A percentile compares a stretch with the other conserved stretches of the same genome.
Evolutionary conservation across 345 rosid genomes (phyloP).

Genomic region (Aegle marmelos): DNA sequence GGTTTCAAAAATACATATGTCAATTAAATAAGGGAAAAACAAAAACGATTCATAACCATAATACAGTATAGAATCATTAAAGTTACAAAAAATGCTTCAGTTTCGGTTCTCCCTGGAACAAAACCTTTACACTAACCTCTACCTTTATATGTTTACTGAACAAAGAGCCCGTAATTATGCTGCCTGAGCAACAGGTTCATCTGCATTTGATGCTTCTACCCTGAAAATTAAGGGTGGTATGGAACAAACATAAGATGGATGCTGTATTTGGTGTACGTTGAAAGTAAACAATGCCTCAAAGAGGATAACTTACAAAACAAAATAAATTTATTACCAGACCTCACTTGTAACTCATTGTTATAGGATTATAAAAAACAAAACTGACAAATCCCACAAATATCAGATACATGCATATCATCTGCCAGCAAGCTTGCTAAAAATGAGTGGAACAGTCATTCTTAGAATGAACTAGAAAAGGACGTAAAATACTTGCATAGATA

Average conservation of each 20-base stretch:
- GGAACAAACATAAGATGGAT: not conserved
- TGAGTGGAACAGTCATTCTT: no score
- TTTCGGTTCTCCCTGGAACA: not conserved
- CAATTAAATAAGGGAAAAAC: not conserved
- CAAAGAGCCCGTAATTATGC: slow-evolving; percentile 23
- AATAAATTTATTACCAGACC: not conserved
- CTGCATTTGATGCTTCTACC: slow-evolving; percentile 32
- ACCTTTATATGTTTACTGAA: not conserved
- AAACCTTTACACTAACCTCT: not conserved
- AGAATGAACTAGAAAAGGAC: not conserved
- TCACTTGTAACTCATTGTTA: not conserved
- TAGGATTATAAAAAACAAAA: not conserved
- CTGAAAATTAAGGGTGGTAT: slow-evolving; percentile 29
- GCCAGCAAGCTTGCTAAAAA: not conserved
- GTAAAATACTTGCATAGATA: not conserved
- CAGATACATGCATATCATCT: not conserved
- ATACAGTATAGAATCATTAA: not conserved
- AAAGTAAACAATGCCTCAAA: not conserved
- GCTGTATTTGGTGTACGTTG: not conserved
- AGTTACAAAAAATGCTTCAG: not conserved
- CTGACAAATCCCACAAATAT: not conserved
- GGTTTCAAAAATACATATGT: not conserved
- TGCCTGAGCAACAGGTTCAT: slow-evolving; percentile 57
- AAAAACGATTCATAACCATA: not conserved
- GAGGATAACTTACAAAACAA: no score